Conservation (phyloP, 495 filamentous ascomycete species). For the Aspergillus panamensis region DNA sequence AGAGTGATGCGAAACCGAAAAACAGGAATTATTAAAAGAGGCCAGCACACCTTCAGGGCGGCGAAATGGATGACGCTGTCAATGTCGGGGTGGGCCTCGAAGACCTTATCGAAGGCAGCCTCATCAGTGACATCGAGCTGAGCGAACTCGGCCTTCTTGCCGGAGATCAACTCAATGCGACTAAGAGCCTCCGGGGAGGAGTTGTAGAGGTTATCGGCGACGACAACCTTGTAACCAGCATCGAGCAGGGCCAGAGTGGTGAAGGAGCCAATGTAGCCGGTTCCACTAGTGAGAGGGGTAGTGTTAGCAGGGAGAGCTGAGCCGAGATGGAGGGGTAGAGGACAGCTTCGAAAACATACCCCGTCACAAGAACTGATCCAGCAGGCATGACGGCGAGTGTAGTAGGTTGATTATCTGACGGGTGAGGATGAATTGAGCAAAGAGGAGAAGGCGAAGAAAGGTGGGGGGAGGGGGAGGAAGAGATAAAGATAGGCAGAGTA, state of each 20-base stretch:
- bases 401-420: background rate
- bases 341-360: constrained; percentile 54
- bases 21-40: background rate
- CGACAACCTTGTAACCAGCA: constrained; percentile 92
- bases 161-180: constrained; percentile 88
- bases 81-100: constrained; percentile 84
- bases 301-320: constrained; percentile 17
- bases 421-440: constrained; percentile 7
- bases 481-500: constrained; percentile 4
- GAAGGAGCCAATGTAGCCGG: constrained; percentile 98
- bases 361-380: constrained; percentile 85
- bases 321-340: constrained; percentile 8
- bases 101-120: constrained; percentile 78
- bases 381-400: constrained; percentile 58
- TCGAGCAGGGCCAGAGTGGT: constrained; percentile 87
- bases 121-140: constrained; percentile 85
- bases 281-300: constrained; percentile 61
- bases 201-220: constrained; percentile 95
- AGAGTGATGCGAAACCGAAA: constrained; percentile 3
- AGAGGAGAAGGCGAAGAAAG: constrained; percentile 1
- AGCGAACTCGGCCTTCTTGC: constrained; percentile 83
- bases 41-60: constrained; percentile 74
- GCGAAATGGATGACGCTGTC: constrained; percentile 99
- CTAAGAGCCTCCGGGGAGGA: constrained; percentile 84
- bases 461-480: constrained; percentile 2